Evolutionary conservation across 495 filamentous ascomycete species (phyloP), one percentile per base, ranked within the genome.

Genomic region (Aspergillus panamensis): DNA sequence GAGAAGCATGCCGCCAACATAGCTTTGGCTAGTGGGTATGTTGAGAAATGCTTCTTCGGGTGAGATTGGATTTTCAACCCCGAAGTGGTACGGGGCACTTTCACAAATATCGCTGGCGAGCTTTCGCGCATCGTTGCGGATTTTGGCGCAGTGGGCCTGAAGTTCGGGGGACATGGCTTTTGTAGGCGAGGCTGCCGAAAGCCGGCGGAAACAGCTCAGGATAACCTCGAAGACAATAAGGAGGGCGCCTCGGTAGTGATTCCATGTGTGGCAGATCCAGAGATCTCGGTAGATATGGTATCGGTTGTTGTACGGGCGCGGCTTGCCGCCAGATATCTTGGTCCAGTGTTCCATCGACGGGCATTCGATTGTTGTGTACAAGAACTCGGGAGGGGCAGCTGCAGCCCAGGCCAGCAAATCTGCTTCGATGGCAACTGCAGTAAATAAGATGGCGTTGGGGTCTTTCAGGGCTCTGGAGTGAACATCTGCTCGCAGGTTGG

Each of bases 241-340:
- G 29, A 82, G 80, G 2, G 81, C 76, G 67, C 80, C 82, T 31
- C 87, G 83, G 61, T 84, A 87, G 51, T 85, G 78, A 54, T 86
- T 88, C 81, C 82, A 86, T 25, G 81, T 73, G 20, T 80, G 73
- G 14, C 77, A 77, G 29, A 78, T 70, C 81, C 82, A 86, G 40
- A 82, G 74, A 50, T 80, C 77, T 5, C 63, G 63, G 62, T 88
- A 89, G 14, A 78, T 64, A 61, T 88, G 83, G 62, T 85, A 88
- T 55, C 76, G 72, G 32, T 80, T 77, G 42, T 80, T 77, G 59
- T 83, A 85, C 1, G 64, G 64, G 12, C 48, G 21, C 17, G 70
- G 55, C 6, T 70, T 72, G 17, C 66, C 63, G 1, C 63, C 32
- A 49, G 65, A 62, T 40, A 66, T 70, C 20, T 51, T 39, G 17